A percentile compares a stretch with the other conserved stretches of the same genome.
These are phyloP conservation scores for Gracilaria domingensis DNA, from an alignment of 23 red algal species.

Conservation along the genomic window DNA sequence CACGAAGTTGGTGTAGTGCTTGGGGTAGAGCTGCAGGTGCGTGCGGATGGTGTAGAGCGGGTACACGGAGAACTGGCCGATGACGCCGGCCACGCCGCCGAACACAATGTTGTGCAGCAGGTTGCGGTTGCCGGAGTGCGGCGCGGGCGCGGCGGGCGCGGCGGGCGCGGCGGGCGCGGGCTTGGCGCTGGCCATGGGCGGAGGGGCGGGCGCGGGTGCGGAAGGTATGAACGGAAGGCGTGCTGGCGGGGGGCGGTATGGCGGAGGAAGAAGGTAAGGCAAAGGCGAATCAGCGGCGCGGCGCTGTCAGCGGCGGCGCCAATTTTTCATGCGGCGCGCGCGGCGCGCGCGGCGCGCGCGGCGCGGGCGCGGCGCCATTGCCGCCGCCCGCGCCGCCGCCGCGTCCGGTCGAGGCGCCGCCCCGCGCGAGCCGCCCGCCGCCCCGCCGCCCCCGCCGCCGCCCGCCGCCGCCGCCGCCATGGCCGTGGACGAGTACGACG, in stretches of 20 bases:
- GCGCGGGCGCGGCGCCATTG: background rate
- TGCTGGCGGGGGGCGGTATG: no score
- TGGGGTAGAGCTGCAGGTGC: slow-evolving; percentile 65
- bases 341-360: background rate
- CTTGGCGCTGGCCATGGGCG: background rate
- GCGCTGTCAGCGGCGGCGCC: background rate
- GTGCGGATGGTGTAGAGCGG: slow-evolving; percentile 87
- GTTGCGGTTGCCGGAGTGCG: slow-evolving; percentile 36
- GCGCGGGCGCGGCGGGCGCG: background rate
- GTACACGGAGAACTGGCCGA: slow-evolving; percentile 79
- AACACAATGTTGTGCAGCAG: slow-evolving; percentile 81
- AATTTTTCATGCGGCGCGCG: background rate
- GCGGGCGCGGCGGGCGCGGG: background rate
- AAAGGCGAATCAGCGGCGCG: no score
- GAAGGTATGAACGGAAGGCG: no score
- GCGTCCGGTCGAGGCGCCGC: background rate
- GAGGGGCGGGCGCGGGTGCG: background rate
- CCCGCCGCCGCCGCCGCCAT: slow-evolving; percentile 2
- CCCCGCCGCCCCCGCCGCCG: background rate
- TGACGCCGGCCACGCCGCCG: slow-evolving; percentile 85
- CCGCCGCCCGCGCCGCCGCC: background rate
- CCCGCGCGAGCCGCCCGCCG: background rate
- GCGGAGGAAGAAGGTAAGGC: background rate
- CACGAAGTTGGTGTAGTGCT: slow-evolving; percentile 47
- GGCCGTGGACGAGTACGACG: slow-evolving; percentile 21